These are phyloP conservation scores for Baudoinia panamericana DNA, from an alignment of 495 filamentous ascomycete species.

Conservation along the genomic window DNA sequence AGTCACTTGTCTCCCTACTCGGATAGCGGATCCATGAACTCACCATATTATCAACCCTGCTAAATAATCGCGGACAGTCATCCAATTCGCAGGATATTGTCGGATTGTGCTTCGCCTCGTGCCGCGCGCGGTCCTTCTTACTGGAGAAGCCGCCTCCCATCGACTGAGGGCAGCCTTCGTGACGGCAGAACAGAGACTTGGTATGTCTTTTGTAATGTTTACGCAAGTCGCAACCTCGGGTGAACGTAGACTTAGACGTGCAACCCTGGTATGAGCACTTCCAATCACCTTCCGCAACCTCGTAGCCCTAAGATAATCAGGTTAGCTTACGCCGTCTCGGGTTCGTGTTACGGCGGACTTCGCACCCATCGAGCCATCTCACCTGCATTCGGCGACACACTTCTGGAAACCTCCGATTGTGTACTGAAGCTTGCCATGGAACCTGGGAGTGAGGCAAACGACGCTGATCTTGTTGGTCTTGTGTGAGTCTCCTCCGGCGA, in stretches of 20 bases:
- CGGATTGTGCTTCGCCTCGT: conserved; percentile 53
- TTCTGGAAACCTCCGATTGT: conserved; percentile 9
- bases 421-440: conserved; percentile 6
- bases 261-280: conserved; percentile 46
- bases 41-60: conserved; percentile 52
- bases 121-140: conserved; percentile 49
- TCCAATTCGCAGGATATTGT: conserved; percentile 44
- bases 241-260: conserved; percentile 42
- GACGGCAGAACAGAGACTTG: conserved; percentile 49
- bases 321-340: too few relatives aligned
- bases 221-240: conserved; percentile 48
- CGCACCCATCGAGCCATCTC: conserved; percentile 14
- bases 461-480: conserved; percentile 5
- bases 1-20: conserved; percentile 23
- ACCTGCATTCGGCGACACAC: conserved; percentile 10
- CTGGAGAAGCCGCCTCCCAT: conserved; percentile 46
- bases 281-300: conserved; percentile 33
- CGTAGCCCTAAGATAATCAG: too few relatives aligned
- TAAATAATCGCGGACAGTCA: conserved; percentile 47
- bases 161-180: conserved; percentile 46
- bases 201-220: conserved; percentile 53
- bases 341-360: too few relatives aligned
- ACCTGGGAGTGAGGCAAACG: conserved; percentile 9
- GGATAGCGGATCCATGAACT: conserved; percentile 3
- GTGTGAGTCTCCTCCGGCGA: conserved; percentile 9